A percentile compares a stretch with the other conserved stretches of the same genome.
Conservation (phyloP, 352 stramenopile species). For the Phytophthora pseudosyringae region DNA sequence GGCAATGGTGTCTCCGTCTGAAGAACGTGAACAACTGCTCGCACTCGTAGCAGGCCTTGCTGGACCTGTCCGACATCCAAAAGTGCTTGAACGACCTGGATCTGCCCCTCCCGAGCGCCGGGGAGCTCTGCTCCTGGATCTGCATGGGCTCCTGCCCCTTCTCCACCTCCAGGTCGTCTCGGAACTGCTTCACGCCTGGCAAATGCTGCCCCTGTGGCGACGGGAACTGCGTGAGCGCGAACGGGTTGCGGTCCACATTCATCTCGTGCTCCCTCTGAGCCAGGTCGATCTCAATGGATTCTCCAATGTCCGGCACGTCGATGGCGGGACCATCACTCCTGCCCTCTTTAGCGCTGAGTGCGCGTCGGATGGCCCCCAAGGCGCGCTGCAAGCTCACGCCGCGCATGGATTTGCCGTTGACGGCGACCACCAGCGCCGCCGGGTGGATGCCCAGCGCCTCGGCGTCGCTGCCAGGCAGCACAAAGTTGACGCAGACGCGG, state of each 20-base stretch:
- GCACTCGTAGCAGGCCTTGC: slow-evolving; percentile 85
- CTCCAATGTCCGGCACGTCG: slow-evolving; percentile 40
- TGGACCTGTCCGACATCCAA: slow-evolving; percentile 90
- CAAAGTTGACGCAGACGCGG: slow-evolving; percentile 72
- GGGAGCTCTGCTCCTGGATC: slow-evolving; percentile 29
- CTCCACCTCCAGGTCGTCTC: slow-evolving; percentile 31
- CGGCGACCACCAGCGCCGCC: slow-evolving; percentile 60
- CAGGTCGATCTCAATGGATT: slow-evolving; percentile 59
- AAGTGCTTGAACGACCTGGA: slow-evolving; percentile 87
- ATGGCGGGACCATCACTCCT: slow-evolving; percentile 21
- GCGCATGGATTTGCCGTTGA: slow-evolving; percentile 64
- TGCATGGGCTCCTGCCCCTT: slow-evolving; percentile 27
- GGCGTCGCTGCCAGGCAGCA: slow-evolving; percentile 56
- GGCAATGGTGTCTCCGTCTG: slow-evolving; percentile 78
- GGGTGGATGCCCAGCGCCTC: slow-evolving; percentile 55
- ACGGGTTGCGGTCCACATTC: slow-evolving; percentile 72
- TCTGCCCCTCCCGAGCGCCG: slow-evolving; percentile 47
- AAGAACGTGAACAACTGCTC: slow-evolving; percentile 88
- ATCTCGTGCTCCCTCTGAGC: slow-evolving; percentile 70
- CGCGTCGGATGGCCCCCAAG: slow-evolving; percentile 45
- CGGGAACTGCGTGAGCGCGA: slow-evolving; percentile 76
- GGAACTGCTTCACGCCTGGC: slow-evolving; percentile 66
- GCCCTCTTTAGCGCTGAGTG: slow-evolving; percentile 23
- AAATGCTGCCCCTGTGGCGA: slow-evolving; percentile 71
- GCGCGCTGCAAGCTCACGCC: slow-evolving; percentile 60